Evolutionary conservation across 2,329 filamentous ascomycete genomes (phyloP), one percentile per base, ranked within the genome.

Genomic region (Exutisphaerella laricina): DNA sequence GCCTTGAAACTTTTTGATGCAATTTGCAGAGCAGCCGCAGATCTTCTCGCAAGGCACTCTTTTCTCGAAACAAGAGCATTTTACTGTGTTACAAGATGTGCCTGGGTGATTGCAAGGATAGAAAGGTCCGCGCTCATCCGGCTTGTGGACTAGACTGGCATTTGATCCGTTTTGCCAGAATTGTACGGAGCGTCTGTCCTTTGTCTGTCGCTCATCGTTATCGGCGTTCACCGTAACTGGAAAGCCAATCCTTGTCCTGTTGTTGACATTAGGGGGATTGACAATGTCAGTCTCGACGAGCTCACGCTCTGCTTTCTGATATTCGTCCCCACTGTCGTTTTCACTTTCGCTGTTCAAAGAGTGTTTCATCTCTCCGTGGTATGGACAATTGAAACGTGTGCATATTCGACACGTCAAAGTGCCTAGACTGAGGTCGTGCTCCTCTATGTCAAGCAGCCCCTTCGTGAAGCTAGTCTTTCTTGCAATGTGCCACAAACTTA

Each of bases 61-160:
- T 7, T 74, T 69, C 35, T 71, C 63, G 12, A 77, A 79, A 56
- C 85, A 90, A 2, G 72, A 67, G 53, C 85, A 90, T 13, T 66
- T 55, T 9, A 61, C 66, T n/a, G 72, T 73, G 12, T 74, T 74
- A 61, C 85, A 89, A 2, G 79, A 73, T 3, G 36, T 45, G 0
- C 84, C 84, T 20, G 80, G 75, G 55, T 89, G 85, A 39, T 73
- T 73, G 56, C 85, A 89, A 3, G 83, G 80, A 43, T 80, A 76
- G 38, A 77, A 75, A 2, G 77, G 68, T 23, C 77, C 74, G 26
- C 78, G 72, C 12, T 73, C 66, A n/a, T 47, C 39, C 9, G 46
- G 35, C n/a, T 39, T 41, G 38, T 20, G 40, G 26, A 43, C 40
- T 8, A 53, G 39, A 18, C 33, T 43, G 5, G 37, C 41, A 23